A percentile compares a stretch with the other conserved stretches of the same genome.
These are phyloP conservation scores for Pharus latifolius DNA, from an alignment of 176 grass and related monocot species.

Conservation along the genomic window DNA sequence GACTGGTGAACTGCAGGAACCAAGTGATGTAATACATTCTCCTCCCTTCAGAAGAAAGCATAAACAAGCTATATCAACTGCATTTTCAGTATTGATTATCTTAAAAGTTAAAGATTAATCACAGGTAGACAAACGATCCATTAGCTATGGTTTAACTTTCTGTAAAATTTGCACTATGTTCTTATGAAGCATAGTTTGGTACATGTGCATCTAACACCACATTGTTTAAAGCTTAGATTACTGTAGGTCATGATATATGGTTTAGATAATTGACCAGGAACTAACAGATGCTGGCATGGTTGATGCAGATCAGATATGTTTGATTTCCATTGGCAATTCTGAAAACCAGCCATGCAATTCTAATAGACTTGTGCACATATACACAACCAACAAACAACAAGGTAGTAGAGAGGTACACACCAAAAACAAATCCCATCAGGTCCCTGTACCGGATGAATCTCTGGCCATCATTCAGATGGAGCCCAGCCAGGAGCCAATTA, in stretches of 20 bases:
- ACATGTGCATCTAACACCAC: not conserved
- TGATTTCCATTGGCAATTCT: too few relatives aligned
- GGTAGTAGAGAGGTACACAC: constrained; percentile 9
- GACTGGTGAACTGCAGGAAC: constrained; percentile 67
- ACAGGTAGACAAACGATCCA: too few relatives aligned
- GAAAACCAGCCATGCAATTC: too few relatives aligned
- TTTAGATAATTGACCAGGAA: not conserved
- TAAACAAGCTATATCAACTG: not conserved
- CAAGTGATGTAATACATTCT: constrained; percentile 75
- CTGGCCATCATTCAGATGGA: constrained; percentile 53
- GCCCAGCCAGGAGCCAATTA: constrained; percentile 72
- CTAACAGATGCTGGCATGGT: not conserved
- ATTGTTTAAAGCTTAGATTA: too few relatives aligned
- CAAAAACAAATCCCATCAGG: constrained; percentile 77
- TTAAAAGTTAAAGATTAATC: too few relatives aligned
- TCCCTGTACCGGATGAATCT: constrained; percentile 85
- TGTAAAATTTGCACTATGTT: too few relatives aligned
- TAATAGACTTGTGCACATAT: too few relatives aligned
- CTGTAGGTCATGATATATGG: too few relatives aligned
- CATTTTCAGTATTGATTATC: not conserved
- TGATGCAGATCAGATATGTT: not conserved
- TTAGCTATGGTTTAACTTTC: too few relatives aligned
- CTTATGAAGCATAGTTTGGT: not conserved
- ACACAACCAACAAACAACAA: not conserved
- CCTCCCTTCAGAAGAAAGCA: constrained; percentile 30